These are phyloP conservation scores for Tylopilus rubrobrunneus DNA, from an alignment of 768 basidiomycete species.

Conservation along the genomic window DNA sequence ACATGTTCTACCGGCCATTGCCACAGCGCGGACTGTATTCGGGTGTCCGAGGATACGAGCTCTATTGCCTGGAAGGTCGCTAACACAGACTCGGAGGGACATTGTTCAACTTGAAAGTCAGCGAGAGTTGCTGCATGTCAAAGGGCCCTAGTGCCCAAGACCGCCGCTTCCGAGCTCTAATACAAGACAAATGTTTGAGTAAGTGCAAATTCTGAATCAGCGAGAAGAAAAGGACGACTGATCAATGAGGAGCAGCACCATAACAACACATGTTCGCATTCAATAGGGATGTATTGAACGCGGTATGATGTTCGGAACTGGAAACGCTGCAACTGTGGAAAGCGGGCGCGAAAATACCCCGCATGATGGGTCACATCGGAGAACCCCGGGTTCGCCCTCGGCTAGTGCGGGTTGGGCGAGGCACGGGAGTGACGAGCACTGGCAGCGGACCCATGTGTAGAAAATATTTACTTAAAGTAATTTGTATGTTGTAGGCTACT, in stretches of 20 bases:
- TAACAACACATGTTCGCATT: background rate
- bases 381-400: too few species aligned
- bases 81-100: background rate
- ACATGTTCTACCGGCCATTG: background rate
- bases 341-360: too few species aligned
- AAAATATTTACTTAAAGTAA: too few species aligned
- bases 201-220: background rate
- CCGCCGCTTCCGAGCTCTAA: background rate
- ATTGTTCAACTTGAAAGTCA: background rate
- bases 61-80: background rate
- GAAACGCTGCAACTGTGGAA: background rate
- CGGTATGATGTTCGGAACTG: background rate
- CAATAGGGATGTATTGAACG: background rate
- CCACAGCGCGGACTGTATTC: background rate
- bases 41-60: slow-evolving; percentile 1
- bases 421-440: too few species aligned
- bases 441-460: too few species aligned
- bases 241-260: background rate
- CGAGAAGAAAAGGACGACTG: background rate
- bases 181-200: background rate
- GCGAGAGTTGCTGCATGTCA: background rate
- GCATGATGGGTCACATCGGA: too few species aligned
- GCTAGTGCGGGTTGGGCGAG: too few species aligned
- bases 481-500: too few species aligned
- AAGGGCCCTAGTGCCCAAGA: background rate